phyloP scores from a whole-genome alignment of 257 asterid genomes.

The Nicotiana noctiflora region DNA sequence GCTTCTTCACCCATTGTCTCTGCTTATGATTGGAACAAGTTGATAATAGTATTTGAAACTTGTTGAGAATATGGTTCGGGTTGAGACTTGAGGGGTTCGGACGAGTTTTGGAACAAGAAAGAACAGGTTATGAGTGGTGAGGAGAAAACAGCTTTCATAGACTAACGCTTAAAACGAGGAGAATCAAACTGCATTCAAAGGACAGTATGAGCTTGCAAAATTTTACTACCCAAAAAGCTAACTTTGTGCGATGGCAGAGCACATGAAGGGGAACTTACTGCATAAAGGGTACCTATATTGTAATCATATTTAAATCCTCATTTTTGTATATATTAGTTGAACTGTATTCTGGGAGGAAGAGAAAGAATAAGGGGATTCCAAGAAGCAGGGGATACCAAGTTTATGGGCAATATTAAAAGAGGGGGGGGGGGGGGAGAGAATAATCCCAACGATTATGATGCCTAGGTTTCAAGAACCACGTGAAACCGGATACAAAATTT shows the following conservation, averaged over 20 bases:
- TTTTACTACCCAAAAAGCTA: conserved; percentile 30
- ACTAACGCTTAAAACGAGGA: conserved; percentile 7
- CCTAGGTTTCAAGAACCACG: no score
- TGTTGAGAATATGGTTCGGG: no score
- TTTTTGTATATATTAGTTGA: background rate
- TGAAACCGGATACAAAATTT: no score
- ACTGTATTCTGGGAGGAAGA: background rate
- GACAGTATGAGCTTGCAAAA: conserved; percentile 16
- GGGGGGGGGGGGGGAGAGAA: background rate
- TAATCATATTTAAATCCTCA: background rate
- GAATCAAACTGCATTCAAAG: conserved; percentile 29
- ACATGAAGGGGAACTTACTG: conserved; percentile 57
- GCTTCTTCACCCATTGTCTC: conserved; percentile 57
- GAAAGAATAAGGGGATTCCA: conserved; percentile 10
- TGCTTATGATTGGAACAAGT: background rate
- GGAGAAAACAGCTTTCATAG: background rate
- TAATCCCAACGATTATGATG: no score
- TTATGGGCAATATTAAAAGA: conserved; percentile 9
- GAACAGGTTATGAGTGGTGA: background rate
- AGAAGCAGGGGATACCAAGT: conserved; percentile 4
- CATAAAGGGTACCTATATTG: background rate
- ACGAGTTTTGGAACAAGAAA: no score
- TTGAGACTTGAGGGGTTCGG: no score
- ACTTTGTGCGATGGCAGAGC: conserved; percentile 55
- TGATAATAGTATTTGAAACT: no score